Base-by-base conservation (phyloP, 2,329 filamentous ascomycete genomes). In the Xylaria digitata region DNA sequence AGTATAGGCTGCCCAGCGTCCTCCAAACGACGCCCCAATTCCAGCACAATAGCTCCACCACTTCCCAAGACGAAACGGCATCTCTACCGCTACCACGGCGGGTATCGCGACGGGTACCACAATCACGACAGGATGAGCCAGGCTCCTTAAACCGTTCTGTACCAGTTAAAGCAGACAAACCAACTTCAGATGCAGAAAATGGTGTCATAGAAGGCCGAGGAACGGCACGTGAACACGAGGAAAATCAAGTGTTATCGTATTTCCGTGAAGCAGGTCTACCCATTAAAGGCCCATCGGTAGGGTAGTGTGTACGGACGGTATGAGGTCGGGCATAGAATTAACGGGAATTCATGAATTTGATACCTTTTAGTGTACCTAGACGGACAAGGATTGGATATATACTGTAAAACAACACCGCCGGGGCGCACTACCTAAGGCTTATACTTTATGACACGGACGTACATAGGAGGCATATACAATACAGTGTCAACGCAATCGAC, bases 401-500 rank as follows among this genome's bases (percentile, higher is more conserved):
- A 63, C 23, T 43, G 23, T 26, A 50, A 56, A 30, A 15, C 9
- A 48, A 26, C 8, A 37, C 5, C 50, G 48, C 19, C 11, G 6
- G 30, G 2, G 9, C 15, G 17, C 40, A 23, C 4, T 17, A n/a
- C n/a, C n/a, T n/a, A n/a, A 37, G 26, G 1, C 13, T 45, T 21
- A 26, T 61, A 30, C 46, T 53, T 34, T 21, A 48, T 52, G 46
- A n/a, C 17, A 52, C 34, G 11, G 11, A 43, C 23, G 40, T 13
- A 34, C 30, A 61, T 61, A 49, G 21, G 26, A 56, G 19, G 61
- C 23, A 55, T 60, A 63, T 45, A 58, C 8, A 15, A 53, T 30
- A 63, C 48, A 46, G 40, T 56, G 63, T 42, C 13, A 62, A 66
- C n/a, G 30, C 37, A 53, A 57, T 30, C 57, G 32, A 37, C 19